A percentile compares a stretch with the other conserved stretches of the same genome.
phyloP scores from a whole-genome alignment of 495 filamentous ascomycete species.

The Aspergillus saccharolyticus region DNA sequence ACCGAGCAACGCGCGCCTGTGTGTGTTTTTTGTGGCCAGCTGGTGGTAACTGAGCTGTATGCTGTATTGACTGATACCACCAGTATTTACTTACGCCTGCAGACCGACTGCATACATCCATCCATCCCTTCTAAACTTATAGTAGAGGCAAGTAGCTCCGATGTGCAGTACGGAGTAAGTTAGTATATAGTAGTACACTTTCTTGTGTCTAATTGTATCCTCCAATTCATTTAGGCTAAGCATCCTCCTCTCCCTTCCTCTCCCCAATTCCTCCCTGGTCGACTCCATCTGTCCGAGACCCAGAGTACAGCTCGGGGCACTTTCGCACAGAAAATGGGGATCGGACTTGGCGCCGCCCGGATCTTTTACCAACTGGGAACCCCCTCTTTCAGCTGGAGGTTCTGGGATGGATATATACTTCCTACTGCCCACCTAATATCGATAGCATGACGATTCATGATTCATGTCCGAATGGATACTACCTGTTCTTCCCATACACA shows the following conservation, averaged over 20 bases:
- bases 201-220: no score
- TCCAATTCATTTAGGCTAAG: neutral
- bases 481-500: no score
- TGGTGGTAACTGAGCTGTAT: no score
- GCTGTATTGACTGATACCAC: neutral
- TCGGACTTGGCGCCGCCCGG: constrained; percentile 33
- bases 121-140: no score
- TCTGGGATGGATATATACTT: neutral
- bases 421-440: neutral
- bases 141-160: no score
- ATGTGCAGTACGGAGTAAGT: no score
- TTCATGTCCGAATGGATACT: no score
- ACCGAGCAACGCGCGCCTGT: constrained; percentile 27
- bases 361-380: constrained; percentile 22
- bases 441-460: no score
- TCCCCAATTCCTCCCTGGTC: neutral
- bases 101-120: neutral
- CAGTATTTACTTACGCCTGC: neutral
- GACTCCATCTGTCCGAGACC: neutral
- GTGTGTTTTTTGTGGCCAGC: neutral
- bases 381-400: neutral
- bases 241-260: neutral
- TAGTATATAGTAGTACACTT: neutral
- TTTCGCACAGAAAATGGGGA: constrained; percentile 36
- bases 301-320: constrained; percentile 15